Percentiles rank a stretch among this genome's conserved stretches.
Evolutionary conservation across 495 filamentous ascomycete genomes (phyloP).

Genomic region (Mytilinidion resinicola): DNA sequence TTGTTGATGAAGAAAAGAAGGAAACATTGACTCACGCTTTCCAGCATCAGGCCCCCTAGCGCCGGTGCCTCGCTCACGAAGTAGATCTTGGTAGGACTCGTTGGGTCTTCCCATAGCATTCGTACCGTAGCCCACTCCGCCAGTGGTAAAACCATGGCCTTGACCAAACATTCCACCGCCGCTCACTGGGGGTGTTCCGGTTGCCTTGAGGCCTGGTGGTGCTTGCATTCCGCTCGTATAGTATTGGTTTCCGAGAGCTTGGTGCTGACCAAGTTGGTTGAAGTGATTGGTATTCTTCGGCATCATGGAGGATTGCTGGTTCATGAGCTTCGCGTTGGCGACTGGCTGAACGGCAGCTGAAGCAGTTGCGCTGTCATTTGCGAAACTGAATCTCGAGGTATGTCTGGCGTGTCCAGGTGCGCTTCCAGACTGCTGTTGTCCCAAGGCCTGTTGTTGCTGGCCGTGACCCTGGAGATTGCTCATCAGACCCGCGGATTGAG

Average conservation of each 20-base stretch:
- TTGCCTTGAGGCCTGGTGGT: conserved; percentile 90
- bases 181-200: conserved; percentile 80
- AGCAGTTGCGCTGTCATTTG: conserved; percentile 62
- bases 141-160: conserved; percentile 63
- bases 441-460: conserved; percentile 33
- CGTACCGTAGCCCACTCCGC: conserved; percentile 62
- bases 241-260: conserved; percentile 51
- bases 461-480: conserved; percentile 51
- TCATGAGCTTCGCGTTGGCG: conserved; percentile 76
- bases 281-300: conserved; percentile 42
- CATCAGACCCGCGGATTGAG: conserved; percentile 46
- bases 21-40: conserved; percentile 94
- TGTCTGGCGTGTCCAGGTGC: conserved; percentile 75
- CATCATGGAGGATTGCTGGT: conserved; percentile 86
- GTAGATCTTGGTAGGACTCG: conserved; percentile 73
- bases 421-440: conserved; percentile 37
- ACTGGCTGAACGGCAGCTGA: conserved; percentile 72
- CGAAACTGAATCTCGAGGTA: conserved; percentile 81
- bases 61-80: conserved; percentile 52
- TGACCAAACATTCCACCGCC: conserved; percentile 71
- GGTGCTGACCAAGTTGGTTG: conserved; percentile 53
- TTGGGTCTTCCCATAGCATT: conserved; percentile 64
- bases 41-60: conserved; percentile 66
- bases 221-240: conserved; percentile 71
- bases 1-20: conserved; percentile 74